These are phyloP conservation scores for Candida sp. DNA, from an alignment of 1,139 yeast species.

Conservation along the genomic window DNA sequence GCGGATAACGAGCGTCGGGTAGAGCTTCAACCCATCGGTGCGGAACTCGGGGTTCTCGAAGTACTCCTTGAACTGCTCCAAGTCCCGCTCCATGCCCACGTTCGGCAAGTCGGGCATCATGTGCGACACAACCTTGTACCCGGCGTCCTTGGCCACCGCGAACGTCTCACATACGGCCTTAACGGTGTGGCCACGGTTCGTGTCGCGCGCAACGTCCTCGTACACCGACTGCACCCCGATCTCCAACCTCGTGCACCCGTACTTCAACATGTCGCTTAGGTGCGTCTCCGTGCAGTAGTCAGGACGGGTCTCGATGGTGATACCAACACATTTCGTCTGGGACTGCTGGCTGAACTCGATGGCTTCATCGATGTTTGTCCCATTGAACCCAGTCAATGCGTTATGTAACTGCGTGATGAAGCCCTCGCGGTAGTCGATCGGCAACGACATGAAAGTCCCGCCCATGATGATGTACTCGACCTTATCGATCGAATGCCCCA, in stretches of 20 bases:
- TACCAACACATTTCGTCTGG: conserved; percentile 97
- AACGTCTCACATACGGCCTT: conserved; percentile 96
- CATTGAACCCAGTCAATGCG: conserved; percentile 93
- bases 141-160: conserved; percentile 96
- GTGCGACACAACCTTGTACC: conserved; percentile 96
- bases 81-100: conserved; percentile 98
- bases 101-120: conserved; percentile 99
- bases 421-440: conserved; percentile 85
- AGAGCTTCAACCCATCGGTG: conserved; percentile 94
- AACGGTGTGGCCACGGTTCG: conserved; percentile 98
- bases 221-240: conserved; percentile 98
- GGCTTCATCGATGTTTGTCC: conserved; percentile 89
- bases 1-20: conserved; percentile 95
- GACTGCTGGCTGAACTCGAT: conserved; percentile 92
- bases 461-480: conserved; percentile 99
- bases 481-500: conserved; percentile 97
- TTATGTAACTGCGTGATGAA: conserved; percentile 92
- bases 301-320: conserved; percentile 98
- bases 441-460: conserved; percentile 97
- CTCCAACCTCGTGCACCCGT: conserved; percentile 97
- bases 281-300: conserved; percentile 98
- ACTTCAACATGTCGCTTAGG: conserved; percentile 91
- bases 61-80: conserved; percentile 94
- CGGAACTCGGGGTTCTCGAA: conserved; percentile 97
- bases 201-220: conserved; percentile 98